Percentiles rank a stretch among this genome's conserved stretches.
These are phyloP conservation scores for Lotus japonicus DNA, from an alignment of 306 rosid genomes.

Conservation along the genomic window DNA sequence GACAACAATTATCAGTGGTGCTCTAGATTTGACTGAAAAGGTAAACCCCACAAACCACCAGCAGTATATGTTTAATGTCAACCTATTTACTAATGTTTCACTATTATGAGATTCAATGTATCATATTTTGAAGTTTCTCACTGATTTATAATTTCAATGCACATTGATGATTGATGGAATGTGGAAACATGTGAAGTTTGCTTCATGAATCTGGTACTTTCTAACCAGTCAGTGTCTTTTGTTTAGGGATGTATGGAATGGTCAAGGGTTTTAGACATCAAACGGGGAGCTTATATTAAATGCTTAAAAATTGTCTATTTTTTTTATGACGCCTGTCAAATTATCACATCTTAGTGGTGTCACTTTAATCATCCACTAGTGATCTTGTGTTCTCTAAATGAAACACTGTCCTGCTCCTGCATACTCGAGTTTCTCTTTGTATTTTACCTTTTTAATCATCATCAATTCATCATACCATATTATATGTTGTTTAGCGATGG, in stretches of 20 bases:
- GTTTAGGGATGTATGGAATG: neutral
- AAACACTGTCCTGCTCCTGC: too few relatives aligned
- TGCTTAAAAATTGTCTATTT: neutral
- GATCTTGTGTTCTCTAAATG: too few relatives aligned
- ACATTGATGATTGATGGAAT: neutral
- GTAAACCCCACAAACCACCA: constrained; percentile 23
- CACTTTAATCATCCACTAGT: too few relatives aligned
- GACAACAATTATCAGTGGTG: constrained; percentile 94
- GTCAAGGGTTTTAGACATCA: neutral
- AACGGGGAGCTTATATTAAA: neutral
- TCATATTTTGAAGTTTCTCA: neutral
- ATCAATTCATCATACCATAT: too few relatives aligned
- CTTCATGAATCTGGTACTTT: constrained; percentile 6
- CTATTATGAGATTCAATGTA: neutral
- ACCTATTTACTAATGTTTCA: neutral
- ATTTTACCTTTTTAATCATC: too few relatives aligned
- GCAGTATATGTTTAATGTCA: neutral
- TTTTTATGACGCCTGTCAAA: neutral
- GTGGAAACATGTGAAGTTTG: neutral
- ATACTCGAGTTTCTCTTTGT: too few relatives aligned
- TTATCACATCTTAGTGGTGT: neutral
- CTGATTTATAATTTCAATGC: constrained; percentile 1
- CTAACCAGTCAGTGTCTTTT: constrained; percentile 9
- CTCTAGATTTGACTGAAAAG: constrained; percentile 93
- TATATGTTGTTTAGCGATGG: too few relatives aligned